Evolutionary conservation across 1,139 yeast species (phyloP).

Genomic region (Yamadazyma jaroonii): DNA sequence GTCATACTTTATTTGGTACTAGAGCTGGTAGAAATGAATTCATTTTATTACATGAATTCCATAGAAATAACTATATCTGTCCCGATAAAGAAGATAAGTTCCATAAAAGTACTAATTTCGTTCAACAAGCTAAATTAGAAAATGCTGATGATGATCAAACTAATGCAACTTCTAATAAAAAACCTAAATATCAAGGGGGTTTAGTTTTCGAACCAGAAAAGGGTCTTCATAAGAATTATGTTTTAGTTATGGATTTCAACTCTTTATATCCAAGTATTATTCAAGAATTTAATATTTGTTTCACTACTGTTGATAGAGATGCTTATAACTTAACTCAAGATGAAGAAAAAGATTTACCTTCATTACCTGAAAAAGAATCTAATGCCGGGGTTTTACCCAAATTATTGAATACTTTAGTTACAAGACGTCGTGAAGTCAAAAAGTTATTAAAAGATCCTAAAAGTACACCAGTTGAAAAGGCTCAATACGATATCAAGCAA

Average conservation of each 20-base stretch:
- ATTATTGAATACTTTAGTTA: constrained; percentile 77
- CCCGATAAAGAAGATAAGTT: constrained; percentile 78
- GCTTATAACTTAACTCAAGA: constrained; percentile 41
- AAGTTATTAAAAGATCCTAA: constrained; percentile 75
- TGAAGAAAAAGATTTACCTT: constrained; percentile 69
- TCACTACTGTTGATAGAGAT: constrained; percentile 86
- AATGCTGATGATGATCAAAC: constrained; percentile 45
- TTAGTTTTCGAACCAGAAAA: constrained; percentile 95
- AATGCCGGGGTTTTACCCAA: constrained; percentile 83
- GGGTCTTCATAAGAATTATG: constrained; percentile 86
- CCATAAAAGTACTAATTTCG: constrained; percentile 39
- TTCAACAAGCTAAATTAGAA: constrained; percentile 39
- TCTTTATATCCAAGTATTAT: constrained; percentile 96
- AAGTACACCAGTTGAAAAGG: constrained; percentile 57
- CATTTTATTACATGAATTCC: constrained; percentile 89
- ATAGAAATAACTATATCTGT: constrained; percentile 73
- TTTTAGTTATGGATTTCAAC: constrained; percentile 96
- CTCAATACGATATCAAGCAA: constrained; percentile 92
- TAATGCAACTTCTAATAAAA: constrained; percentile 56
- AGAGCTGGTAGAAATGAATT: constrained; percentile 96
- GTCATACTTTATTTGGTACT: constrained; percentile 90
- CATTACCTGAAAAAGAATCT: constrained; percentile 58
- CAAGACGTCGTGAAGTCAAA: constrained; percentile 92
- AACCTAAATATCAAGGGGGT: constrained; percentile 93
- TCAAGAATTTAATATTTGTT: constrained; percentile 95